These are phyloP conservation scores for Primulina tabacum DNA, from an alignment of 257 asterid species.

Conservation along the genomic window DNA sequence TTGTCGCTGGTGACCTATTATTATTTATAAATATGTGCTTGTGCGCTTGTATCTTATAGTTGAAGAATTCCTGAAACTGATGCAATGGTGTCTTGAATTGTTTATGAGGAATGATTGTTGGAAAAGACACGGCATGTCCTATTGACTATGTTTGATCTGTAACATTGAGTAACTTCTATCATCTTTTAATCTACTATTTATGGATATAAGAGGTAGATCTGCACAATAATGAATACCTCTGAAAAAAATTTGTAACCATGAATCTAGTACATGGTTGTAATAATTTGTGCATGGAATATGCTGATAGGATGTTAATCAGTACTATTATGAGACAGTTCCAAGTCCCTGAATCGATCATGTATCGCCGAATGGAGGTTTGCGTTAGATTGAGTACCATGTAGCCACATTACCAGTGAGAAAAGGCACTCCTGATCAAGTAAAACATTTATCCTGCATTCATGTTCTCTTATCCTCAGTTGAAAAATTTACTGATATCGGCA, in stretches of 20 bases:
- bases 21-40: constrained; percentile 12
- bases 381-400: background rate
- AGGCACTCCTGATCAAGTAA: background rate
- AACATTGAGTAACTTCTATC: background rate
- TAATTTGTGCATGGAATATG: background rate
- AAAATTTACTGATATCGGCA: background rate
- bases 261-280: background rate
- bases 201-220: background rate
- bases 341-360: background rate
- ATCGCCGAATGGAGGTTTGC: background rate
- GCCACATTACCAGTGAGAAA: background rate
- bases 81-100: constrained; percentile 33
- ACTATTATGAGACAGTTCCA: background rate
- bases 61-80: constrained; percentile 14
- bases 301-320: background rate
- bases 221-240: background rate
- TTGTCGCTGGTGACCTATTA: background rate
- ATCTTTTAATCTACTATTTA: background rate
- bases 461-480: background rate
- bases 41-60: background rate
- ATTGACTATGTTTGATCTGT: constrained; percentile 15
- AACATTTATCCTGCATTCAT: no score
- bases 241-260: background rate
- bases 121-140: constrained; percentile 17
- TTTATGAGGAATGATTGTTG: constrained; percentile 28